phyloP scores from a whole-genome alignment of 768 basidiomycete genomes.

The Lactarius sanguifluus region DNA sequence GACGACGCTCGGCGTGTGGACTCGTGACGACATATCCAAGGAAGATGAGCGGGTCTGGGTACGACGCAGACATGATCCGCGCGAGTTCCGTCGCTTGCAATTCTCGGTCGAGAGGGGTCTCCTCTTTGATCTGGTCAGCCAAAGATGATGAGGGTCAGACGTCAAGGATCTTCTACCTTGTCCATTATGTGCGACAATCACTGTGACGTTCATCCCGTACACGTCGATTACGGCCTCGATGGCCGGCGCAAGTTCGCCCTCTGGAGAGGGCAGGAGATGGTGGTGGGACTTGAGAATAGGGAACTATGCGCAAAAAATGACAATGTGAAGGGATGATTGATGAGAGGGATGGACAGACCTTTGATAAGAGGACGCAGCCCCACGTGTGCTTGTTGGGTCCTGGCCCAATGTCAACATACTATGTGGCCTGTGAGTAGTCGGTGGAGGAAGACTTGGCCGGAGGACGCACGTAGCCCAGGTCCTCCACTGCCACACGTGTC shows the following conservation, averaged over 20 bases:
- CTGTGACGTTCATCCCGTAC: slow-evolving; percentile 73
- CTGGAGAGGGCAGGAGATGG: slow-evolving; percentile 83
- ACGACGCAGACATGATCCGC: slow-evolving; percentile 67
- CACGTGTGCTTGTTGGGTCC: slow-evolving; percentile 88
- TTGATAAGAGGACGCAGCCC: slow-evolving; percentile 81
- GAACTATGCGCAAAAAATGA: slow-evolving; percentile 49
- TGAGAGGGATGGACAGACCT: slow-evolving; percentile 43
- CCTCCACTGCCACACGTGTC: slow-evolving; percentile 72
- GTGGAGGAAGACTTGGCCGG: neutral
- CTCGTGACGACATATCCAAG: slow-evolving; percentile 79
- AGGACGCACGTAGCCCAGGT: slow-evolving; percentile 73
- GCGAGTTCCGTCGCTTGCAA: slow-evolving; percentile 81
- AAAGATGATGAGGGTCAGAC: neutral
- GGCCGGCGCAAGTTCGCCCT: slow-evolving; percentile 84
- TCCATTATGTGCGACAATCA: slow-evolving; percentile 89
- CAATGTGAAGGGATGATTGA: neutral
- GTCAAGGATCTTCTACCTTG: slow-evolving; percentile 55
- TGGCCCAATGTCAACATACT: slow-evolving; percentile 89
- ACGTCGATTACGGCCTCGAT: slow-evolving; percentile 84
- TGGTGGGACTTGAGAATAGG: slow-evolving; percentile 86
- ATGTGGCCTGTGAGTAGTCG: slow-evolving; percentile 12
- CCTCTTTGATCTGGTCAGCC: slow-evolving; percentile 50
- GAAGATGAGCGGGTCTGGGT: slow-evolving; percentile 75
- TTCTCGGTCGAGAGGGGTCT: slow-evolving; percentile 85
- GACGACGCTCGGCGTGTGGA: slow-evolving; percentile 63